These are phyloP conservation scores for Antitrichia curtipendula DNA, from an alignment of 225 moss, liverwort and hornwort genomes.

Conservation along the genomic window DNA sequence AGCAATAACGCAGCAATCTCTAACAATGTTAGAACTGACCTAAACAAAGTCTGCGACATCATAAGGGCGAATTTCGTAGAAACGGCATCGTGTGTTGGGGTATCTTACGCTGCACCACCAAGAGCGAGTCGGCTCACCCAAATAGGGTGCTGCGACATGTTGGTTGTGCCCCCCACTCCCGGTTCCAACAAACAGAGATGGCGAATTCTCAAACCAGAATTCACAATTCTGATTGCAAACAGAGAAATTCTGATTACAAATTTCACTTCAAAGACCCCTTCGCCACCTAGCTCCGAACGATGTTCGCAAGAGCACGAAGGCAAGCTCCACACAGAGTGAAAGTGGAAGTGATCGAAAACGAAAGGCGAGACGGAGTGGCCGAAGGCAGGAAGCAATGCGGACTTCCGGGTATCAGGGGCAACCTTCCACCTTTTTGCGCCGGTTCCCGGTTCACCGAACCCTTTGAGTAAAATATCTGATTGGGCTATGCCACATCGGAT, in stretches of 20 bases:
- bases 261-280: neutral
- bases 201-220: neutral
- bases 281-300: neutral
- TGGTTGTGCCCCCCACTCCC: neutral
- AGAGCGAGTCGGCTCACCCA: conserved; percentile 8
- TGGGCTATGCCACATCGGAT: neutral
- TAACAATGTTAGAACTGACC: neutral
- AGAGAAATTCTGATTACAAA: neutral
- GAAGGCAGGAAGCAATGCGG: neutral
- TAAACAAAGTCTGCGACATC: neutral
- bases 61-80: neutral
- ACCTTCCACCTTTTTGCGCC: too few relatives aligned
- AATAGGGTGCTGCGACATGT: conserved; percentile 3
- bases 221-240: neutral
- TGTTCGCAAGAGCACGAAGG: neutral
- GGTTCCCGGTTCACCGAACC: neutral
- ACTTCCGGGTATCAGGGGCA: neutral
- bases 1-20: neutral
- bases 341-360: neutral
- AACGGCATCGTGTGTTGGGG: neutral
- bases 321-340: neutral
- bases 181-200: neutral
- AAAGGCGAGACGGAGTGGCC: neutral
- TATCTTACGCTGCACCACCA: conserved; percentile 9
- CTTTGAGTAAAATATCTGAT: neutral